Base-by-base conservation (phyloP, 2,329 filamentous ascomycete species). In the Microsporum audouinii region DNA sequence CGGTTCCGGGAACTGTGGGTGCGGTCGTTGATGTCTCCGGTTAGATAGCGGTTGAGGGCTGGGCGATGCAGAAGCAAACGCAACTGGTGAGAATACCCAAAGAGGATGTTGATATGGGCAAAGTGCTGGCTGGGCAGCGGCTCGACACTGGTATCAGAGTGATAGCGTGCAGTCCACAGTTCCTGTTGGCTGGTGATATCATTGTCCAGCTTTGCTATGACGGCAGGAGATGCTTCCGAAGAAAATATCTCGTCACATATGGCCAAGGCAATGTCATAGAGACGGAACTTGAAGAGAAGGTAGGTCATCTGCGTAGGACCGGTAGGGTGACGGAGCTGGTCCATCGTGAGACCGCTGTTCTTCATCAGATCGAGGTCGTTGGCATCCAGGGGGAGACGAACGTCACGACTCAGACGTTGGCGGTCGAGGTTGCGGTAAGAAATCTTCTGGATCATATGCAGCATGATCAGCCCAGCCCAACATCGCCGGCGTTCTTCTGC, bases 261-360 rank as follows among this genome's bases (percentile, higher is more conserved):
- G 55, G 69, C 70, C n/a, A 68, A 68, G 7, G 72, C 70, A 49
- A 76, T 66, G 41, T 70, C 68, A 63, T 74, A 70, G 1, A 76
- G 68, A 14, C 71, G 71, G 61, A 70, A 71, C 57, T 72, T 72
- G 27, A 74, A 64, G 4, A 76, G 71, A 3, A 76, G 69, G 61
- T 74, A 76, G 17, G 74, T 73, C 73, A 75, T 76, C 65, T 76
- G 73, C 1, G 73, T 76, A 41, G 73, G 73, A 3, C 68, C 66
- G 4, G 61, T 59, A 1, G 64, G 55, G 17, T 17, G 51, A 14
- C 51, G 51, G 14, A 55, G 51, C 51, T 55, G 51, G 51, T 55
- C 51, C 29, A 64, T 60, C 29, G 68, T 65, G 0, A 68, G 65
- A 29, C 62, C 49, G 3, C 65, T 65, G 3, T 66, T 65, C 1